These are phyloP conservation scores for Phragmites australis DNA, from an alignment of 176 grass and related monocot genomes.

Conservation along the genomic window DNA sequence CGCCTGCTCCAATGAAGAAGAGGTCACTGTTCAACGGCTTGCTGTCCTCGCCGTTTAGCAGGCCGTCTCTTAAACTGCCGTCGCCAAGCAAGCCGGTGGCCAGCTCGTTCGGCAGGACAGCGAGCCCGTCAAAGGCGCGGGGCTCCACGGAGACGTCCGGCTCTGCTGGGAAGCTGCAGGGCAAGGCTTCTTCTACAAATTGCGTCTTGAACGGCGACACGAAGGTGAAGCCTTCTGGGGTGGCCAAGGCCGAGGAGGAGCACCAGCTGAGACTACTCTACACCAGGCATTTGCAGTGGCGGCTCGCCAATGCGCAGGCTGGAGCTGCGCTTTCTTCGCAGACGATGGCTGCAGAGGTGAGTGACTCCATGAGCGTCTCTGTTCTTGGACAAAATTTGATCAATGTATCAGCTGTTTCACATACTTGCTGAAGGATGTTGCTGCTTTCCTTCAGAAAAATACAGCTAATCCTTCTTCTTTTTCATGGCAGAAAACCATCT, in stretches of 20 bases:
- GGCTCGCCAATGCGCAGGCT: slow-evolving; percentile 42
- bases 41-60: slow-evolving; percentile 28
- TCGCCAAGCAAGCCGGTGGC: not conserved
- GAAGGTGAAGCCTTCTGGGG: slow-evolving; percentile 36
- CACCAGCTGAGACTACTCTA: slow-evolving; percentile 56
- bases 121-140: slow-evolving; percentile 36
- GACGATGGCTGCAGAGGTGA: slow-evolving; percentile 51
- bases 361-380: not conserved
- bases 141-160: not conserved
- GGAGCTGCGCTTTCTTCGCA: slow-evolving; percentile 30
- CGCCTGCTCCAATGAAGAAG: slow-evolving; percentile 27
- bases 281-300: slow-evolving; percentile 60
- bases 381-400: slow-evolving; percentile 17
- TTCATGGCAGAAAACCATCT: slow-evolving; percentile 52
- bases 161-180: slow-evolving; percentile 17
- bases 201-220: slow-evolving; percentile 20
- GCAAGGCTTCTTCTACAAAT: not conserved
- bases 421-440: not conserved
- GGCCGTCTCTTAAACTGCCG: not conserved
- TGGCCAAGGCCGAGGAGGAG: slow-evolving; percentile 51
- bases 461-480: not conserved
- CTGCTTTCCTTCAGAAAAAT: not conserved
- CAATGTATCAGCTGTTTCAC: not conserved
- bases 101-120: slow-evolving; percentile 25
- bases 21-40: slow-evolving; percentile 17